phyloP scores from a whole-genome alignment of 2,329 filamentous ascomycete genomes.

The Ophidiomyces ophidiicola region DNA sequence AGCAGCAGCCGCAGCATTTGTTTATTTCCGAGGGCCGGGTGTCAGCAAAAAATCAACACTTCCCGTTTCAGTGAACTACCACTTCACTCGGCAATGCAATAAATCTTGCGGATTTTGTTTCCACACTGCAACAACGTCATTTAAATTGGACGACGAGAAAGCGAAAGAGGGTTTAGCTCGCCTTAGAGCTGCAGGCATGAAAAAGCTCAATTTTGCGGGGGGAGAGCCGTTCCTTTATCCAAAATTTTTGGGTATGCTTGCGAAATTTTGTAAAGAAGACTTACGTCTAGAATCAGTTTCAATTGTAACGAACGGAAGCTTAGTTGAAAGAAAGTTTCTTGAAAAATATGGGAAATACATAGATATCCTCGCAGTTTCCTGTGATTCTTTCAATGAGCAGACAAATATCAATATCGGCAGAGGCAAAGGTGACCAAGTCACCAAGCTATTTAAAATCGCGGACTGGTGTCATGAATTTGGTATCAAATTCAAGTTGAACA shows the following conservation, averaged over 20 bases:
- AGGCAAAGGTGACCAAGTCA: conserved; percentile 38
- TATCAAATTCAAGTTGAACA: conserved; percentile 48
- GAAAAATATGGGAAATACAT: conserved; percentile 33
- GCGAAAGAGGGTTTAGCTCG: conserved; percentile 37
- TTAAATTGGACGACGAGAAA: conserved; percentile 31
- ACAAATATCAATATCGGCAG: conserved; percentile 44
- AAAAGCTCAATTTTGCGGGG: conserved; percentile 45
- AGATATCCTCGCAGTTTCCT: conserved; percentile 45
- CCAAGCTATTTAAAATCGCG: conserved; percentile 34
- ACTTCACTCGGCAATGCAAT: conserved; percentile 39
- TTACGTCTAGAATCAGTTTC: conserved; percentile 41
- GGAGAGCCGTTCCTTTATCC: conserved; percentile 45
- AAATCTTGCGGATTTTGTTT: conserved; percentile 45
- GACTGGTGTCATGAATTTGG: conserved; percentile 37
- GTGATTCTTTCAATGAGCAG: conserved; percentile 41
- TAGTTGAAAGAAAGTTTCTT: conserved; percentile 36
- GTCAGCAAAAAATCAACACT: not conserved
- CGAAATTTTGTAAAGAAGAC: conserved; percentile 39
- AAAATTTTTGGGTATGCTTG: conserved; percentile 33
- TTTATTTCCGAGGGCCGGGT: not conserved
- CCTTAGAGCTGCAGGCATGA: conserved; percentile 42
- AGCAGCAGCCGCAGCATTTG: not conserved
- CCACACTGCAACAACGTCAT: conserved; percentile 41
- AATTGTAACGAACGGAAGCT: conserved; percentile 44
- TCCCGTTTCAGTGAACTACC: conserved; percentile 37